These are phyloP conservation scores for Heterotrichella gracilis DNA, from an alignment of 352 stramenopile genomes.

Conservation along the genomic window DNA sequence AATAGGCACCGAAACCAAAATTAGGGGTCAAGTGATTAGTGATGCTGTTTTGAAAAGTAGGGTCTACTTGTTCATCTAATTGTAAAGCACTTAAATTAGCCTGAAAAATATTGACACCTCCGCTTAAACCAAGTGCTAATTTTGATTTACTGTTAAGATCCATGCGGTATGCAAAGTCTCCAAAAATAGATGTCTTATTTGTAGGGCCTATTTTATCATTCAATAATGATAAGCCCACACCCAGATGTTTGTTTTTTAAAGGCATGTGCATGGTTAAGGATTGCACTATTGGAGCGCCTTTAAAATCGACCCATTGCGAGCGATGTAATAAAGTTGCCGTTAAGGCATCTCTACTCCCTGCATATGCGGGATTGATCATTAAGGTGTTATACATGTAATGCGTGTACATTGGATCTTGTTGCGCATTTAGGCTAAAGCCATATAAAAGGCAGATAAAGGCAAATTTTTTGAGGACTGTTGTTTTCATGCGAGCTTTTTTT, in stretches of 20 bases:
- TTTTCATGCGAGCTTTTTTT: no score
- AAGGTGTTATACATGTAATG: not conserved
- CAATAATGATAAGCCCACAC: not conserved
- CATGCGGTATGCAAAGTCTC: not conserved
- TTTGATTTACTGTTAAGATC: not conserved
- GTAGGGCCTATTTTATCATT: not conserved
- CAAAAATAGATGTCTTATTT: not conserved
- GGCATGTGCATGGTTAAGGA: not conserved
- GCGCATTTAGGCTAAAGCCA: no score
- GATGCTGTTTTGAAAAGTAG: not conserved
- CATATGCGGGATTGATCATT: not conserved
- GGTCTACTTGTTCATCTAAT: not conserved
- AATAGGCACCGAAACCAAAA: not conserved
- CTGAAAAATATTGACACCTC: not conserved
- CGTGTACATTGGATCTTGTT: not conserved
- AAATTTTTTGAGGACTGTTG: no score
- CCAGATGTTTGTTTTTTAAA: not conserved
- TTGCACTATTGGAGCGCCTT: not conserved
- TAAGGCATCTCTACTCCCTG: not conserved
- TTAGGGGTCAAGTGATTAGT: not conserved
- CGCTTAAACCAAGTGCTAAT: not conserved
- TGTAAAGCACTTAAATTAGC: not conserved
- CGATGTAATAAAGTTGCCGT: not conserved
- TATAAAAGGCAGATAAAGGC: no score
- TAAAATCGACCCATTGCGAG: not conserved